Conservation (phyloP, 805 yeast species). For the Wickerhamomyces strasburgensis region DNA sequence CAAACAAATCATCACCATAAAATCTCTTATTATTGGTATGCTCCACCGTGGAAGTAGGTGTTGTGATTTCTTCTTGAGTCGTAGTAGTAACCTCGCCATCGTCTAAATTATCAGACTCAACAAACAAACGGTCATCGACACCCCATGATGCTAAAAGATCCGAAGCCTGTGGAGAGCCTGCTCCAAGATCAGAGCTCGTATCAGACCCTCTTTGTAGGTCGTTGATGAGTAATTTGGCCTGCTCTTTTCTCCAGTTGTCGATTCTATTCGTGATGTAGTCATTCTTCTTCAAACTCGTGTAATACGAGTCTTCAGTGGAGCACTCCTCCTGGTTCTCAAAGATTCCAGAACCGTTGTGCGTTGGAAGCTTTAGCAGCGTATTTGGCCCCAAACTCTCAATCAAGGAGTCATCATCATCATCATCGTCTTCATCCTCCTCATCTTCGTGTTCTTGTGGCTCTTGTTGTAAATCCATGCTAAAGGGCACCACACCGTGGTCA, state of each 20-base stretch:
- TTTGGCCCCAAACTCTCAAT: constrained; percentile 21
- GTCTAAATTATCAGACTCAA: constrained; percentile 1
- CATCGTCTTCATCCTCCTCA: constrained; percentile 17
- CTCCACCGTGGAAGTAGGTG: no score
- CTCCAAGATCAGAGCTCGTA: constrained; percentile 1
- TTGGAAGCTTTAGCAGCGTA: constrained; percentile 16
- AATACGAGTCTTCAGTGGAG: constrained; percentile 8
- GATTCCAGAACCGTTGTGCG: constrained; percentile 14
- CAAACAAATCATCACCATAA: constrained; percentile 25
- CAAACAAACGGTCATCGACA: constrained; percentile 23
- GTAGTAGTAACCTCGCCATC: constrained; percentile 1
- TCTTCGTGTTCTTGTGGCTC: constrained; percentile 4
- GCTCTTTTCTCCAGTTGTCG: constrained; percentile 26
- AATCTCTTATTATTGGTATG: constrained; percentile 19
- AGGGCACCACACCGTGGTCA: not conserved
- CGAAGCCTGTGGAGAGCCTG: constrained; percentile 7
- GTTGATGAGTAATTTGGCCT: constrained; percentile 20
- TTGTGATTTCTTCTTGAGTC: constrained; percentile 1
- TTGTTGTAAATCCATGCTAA: not conserved
- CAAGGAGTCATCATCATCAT: constrained; percentile 24
- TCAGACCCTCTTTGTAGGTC: constrained; percentile 17
- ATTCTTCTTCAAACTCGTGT: constrained; percentile 10
- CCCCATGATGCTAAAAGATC: constrained; percentile 32
- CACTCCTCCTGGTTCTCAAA: constrained; percentile 5
- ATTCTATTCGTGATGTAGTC: constrained; percentile 23